Evolutionary conservation across 1,284 basidiomycete species (phyloP), one percentile per base, ranked within the genome.

Genomic region (Polyporus tsugae): DNA sequence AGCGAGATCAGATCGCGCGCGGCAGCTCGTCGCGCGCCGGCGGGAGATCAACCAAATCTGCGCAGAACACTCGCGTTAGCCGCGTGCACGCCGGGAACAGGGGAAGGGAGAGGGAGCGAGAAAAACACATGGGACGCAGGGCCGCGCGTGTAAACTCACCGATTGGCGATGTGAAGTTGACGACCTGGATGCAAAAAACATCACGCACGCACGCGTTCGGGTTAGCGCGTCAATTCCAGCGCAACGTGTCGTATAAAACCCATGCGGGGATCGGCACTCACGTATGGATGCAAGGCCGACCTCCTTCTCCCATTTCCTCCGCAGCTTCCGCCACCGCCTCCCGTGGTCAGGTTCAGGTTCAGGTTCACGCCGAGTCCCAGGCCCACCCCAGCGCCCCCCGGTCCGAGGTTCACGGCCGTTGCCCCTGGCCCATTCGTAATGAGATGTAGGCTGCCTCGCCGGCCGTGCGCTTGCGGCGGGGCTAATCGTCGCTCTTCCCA

Each of bases 151-250:
- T 13, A 17, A 17, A 73, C 77, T 64, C 59, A 79, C 77, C 78
- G 60, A 79, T 79, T 6, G 78, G 78, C 60, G 77, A 78, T 68
- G 77, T 78, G 68, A 79, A 79, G 52, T 77, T 78, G 63, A 75
- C 75, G 33, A 77, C 73, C 75, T 76, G 63, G 7, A 22, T 25
- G 11, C 22, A 58, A 19, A 53, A 53, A 46, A 19, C 25, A 35
- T 38, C 58, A 64, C 53, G 19, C 64, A 64, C 53, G 19, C 64
- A 19, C 35, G 38, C 29, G 6, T 35, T 25, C 36, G 42, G 29
- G 42, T 52, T 53, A 29, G 29, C 22, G 33, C 29, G 22, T 25
- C 36, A 41, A 60, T 49, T 44, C 63, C 62, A 64, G 52, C 62
- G 46, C 46, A 52, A 52, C 46, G 11, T n/a, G 15, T 4, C 60